phyloP scores from a whole-genome alignment of 495 filamentous ascomycete species.

The Podospora pseudopauciseta region DNA sequence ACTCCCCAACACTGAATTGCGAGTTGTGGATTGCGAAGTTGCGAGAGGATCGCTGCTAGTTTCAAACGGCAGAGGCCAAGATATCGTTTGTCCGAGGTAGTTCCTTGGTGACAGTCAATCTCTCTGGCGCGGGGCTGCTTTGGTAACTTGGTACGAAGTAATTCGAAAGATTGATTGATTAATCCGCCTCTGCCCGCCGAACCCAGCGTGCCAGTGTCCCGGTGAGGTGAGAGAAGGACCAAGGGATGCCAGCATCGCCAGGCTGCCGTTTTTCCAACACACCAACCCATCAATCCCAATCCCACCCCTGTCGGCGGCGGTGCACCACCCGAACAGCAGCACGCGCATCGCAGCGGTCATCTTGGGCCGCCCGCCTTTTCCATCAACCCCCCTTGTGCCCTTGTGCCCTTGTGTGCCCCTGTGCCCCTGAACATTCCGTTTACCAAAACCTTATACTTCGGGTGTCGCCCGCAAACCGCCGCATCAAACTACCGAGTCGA shows the following conservation, averaged over 20 bases:
- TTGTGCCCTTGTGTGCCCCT: not conserved
- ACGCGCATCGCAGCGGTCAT: constrained; percentile 7
- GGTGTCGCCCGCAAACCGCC: not conserved
- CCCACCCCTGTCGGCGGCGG: constrained; percentile 25
- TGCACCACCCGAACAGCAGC: constrained; percentile 16
- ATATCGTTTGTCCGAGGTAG: not conserved
- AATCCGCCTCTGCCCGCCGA: not conserved
- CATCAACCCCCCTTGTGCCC: not conserved
- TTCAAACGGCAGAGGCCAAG: not conserved
- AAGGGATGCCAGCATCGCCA: constrained; percentile 22
- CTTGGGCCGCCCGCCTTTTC: constrained; percentile 11
- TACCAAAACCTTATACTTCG: constrained; percentile 11
- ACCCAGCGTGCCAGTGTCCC: constrained; percentile 15
- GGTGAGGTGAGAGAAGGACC: constrained; percentile 15
- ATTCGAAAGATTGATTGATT: not conserved
- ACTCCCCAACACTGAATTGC: not conserved
- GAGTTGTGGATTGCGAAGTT: constrained; percentile 1
- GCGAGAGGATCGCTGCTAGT: not conserved
- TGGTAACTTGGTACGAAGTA: not conserved
- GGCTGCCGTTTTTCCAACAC: constrained; percentile 31
- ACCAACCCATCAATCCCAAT: constrained; percentile 22
- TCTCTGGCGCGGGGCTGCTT: too few relatives aligned
- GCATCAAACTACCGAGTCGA: constrained; percentile 4
- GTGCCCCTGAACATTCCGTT: not conserved
- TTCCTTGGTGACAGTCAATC: too few relatives aligned